These are phyloP conservation scores for Blastomyces gilchristii DNA, from an alignment of 2,329 filamentous ascomycete genomes.

Conservation along the genomic window DNA sequence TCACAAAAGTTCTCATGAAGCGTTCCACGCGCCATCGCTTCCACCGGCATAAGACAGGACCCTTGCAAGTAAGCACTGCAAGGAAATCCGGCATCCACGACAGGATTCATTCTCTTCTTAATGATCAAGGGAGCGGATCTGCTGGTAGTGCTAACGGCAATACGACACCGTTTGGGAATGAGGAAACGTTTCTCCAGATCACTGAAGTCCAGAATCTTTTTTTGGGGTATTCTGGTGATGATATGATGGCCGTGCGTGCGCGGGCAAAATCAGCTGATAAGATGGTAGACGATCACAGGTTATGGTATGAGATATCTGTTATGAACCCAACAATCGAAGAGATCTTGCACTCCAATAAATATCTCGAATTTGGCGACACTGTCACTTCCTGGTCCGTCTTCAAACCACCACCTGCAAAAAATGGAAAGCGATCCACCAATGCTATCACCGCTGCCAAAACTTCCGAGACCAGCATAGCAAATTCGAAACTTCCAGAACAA, in stretches of 20 bases:
- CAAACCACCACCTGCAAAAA: not conserved
- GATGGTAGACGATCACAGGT: constrained; percentile 25
- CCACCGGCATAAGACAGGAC: constrained; percentile 7
- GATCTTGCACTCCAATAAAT: constrained; percentile 24
- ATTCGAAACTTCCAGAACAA: not conserved
- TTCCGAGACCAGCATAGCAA: not conserved
- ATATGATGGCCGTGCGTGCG: constrained; percentile 22
- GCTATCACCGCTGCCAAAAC: constrained; percentile 6
- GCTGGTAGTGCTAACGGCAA: not conserved
- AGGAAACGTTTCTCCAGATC: constrained; percentile 27
- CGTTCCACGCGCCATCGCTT: constrained; percentile 26
- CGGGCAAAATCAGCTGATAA: constrained; percentile 19
- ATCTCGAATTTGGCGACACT: constrained; percentile 26
- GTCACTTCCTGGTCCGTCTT: not conserved
- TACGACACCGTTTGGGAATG: constrained; percentile 13
- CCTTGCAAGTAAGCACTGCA: not conserved
- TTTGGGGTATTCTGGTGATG: constrained; percentile 16
- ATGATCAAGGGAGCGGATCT: constrained; percentile 11
- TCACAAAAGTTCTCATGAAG: constrained; percentile 29
- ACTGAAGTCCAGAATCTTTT: constrained; percentile 32
- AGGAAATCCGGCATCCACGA: constrained; percentile 2
- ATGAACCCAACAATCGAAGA: constrained; percentile 28
- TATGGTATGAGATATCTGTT: constrained; percentile 34
- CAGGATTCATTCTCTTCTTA: not conserved
- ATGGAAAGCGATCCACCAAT: not conserved